Conservation (phyloP, 768 basidiomycete genomes). For the Hygrophoropsis aurantiaca region DNA sequence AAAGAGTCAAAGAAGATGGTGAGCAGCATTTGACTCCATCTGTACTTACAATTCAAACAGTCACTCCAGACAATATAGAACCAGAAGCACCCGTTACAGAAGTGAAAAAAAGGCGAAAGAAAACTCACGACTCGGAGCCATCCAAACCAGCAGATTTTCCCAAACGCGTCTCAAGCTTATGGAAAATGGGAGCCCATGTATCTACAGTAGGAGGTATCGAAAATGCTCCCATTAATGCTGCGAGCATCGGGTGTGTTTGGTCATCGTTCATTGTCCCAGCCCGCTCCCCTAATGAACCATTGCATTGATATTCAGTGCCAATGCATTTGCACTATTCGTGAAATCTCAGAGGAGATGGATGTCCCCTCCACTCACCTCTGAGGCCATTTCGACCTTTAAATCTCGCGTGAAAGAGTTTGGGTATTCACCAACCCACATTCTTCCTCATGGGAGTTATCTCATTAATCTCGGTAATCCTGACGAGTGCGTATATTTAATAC, state of each 20-base stretch:
- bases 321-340: constrained; percentile 79
- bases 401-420: constrained; percentile 56
- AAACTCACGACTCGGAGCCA: constrained; percentile 6
- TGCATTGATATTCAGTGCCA: constrained; percentile 52
- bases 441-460: constrained; percentile 86
- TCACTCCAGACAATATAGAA: too few species aligned
- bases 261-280: not conserved
- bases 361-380: constrained; percentile 54
- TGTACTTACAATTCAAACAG: too few species aligned
- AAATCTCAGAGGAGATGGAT: constrained; percentile 86
- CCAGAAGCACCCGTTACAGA: not conserved
- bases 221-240: constrained; percentile 69
- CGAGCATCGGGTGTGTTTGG: constrained; percentile 60
- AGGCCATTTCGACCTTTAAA: constrained; percentile 59
- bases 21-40: too few species aligned
- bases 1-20: not conserved
- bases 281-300: not conserved
- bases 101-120: constrained; percentile 8
- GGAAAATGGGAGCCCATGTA: constrained; percentile 85
- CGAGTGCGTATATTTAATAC: constrained; percentile 39
- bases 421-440: constrained; percentile 59
- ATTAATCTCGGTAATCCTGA: constrained; percentile 85
- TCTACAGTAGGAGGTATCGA: constrained; percentile 81
- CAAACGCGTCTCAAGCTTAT: constrained; percentile 34
- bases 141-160: constrained; percentile 28